Evolutionary conservation across 169 alveolate genomes (phyloP), one percentile per base, ranked within the genome.

Genomic region (Eimeria brunetti): DNA sequence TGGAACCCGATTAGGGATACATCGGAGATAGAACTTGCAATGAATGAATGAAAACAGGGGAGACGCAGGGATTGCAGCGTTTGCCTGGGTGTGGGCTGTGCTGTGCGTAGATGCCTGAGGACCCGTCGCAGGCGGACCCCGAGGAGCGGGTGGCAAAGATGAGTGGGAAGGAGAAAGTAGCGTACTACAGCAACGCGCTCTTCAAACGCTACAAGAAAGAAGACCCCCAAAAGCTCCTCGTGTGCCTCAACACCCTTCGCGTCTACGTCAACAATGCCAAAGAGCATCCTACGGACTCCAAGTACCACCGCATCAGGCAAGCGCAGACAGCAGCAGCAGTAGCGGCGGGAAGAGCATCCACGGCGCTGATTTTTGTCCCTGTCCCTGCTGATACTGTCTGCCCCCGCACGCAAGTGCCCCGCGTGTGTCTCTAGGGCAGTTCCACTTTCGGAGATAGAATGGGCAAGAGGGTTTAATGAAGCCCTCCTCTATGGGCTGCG

Each of bases 291-390:
- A 89, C 94, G n/a, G 97, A 95, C 49, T 96, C 91, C 46, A 97
- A 97, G 67, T 97, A 91, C 91, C 96, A 71, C 49, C 96, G 89
- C 30, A 97, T 97, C 62, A 96, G 97, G 95, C 88, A 95, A 88
- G 88, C 76, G 76, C 76, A 9, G 76, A 38, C 76, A 64, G 75
- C 44, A 67, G 14, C 44, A 67, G 38, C 76, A n/a, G 44, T 14
- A n/a, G 76, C 24, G 30, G 38, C 3, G 38, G 76, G 44, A 27
- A 30, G 20, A 67, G 44, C 16, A 67, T 67, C 16, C 4, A 18
- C 44, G 8, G 38, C 76, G n/a, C n/a, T 30, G 69, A 60, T 12
- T 22, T 16, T 20, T 60, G 69, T 7, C 44, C 44, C 22, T 8
- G 44, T 67, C 76, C 44, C 44, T 30, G 38, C 44, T 67, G 24